A percentile compares a stretch with the other conserved stretches of the same genome.
Conservation (phyloP, 306 rosid genomes). For the Vachellia pachyceras region DNA sequence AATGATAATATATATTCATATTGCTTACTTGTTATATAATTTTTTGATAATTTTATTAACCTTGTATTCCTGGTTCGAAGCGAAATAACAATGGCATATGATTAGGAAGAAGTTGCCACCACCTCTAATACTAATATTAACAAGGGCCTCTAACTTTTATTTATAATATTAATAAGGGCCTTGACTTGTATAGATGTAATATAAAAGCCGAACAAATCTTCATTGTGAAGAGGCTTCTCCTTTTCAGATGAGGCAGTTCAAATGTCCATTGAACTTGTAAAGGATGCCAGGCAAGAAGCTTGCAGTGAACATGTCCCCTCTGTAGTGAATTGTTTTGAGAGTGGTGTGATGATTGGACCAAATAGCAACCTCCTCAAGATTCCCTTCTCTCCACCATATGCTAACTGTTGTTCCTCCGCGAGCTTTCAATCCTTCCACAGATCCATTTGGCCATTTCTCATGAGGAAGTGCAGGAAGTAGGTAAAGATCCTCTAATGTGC, state of each 20-base stretch:
- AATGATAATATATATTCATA: background rate
- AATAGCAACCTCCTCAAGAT: slow-evolving; percentile 52
- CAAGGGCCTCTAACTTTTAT: background rate
- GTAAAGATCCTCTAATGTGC: slow-evolving; percentile 55
- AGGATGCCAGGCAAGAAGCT: slow-evolving; percentile 40
- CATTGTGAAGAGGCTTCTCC: slow-evolving; percentile 12
- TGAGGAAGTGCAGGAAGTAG: slow-evolving; percentile 68
- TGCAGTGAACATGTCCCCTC: slow-evolving; percentile 43
- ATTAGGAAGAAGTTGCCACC: no score
- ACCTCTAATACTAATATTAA: background rate
- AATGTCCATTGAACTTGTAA: slow-evolving; percentile 45
- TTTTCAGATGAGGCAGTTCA: slow-evolving; percentile 42
- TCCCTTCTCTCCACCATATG: slow-evolving; percentile 63
- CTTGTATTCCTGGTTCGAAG: no score
- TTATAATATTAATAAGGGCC: background rate
- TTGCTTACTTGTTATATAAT: no score
- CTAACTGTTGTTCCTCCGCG: slow-evolving; percentile 63
- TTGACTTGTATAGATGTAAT: background rate
- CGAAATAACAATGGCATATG: no score
- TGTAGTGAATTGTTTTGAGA: slow-evolving; percentile 43
- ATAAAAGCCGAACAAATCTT: background rate
- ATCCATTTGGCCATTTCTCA: slow-evolving; percentile 61
- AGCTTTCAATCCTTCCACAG: slow-evolving; percentile 59
- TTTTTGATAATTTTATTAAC: no score
- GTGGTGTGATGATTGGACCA: slow-evolving; percentile 39